phyloP scores from a whole-genome alignment of 768 basidiomycete genomes.

The Suillus tomentosus region DNA sequence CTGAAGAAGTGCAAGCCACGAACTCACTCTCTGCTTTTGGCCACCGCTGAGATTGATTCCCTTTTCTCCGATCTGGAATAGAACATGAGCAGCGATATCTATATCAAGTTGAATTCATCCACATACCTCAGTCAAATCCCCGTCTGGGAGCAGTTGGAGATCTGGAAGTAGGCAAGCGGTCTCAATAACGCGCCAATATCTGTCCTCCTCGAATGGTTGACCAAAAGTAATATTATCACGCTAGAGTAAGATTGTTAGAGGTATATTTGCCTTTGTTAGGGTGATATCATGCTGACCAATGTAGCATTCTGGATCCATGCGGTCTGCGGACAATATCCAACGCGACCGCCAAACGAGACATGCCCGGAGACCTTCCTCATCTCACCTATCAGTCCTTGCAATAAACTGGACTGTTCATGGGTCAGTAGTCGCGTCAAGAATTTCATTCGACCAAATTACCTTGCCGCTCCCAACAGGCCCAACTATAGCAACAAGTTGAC shows the following conservation, averaged over 20 bases:
- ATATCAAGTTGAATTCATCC: background rate
- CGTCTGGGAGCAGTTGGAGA: constrained; percentile 64
- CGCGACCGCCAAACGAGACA: constrained; percentile 60
- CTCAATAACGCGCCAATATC: constrained; percentile 66
- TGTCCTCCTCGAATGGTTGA: constrained; percentile 58
- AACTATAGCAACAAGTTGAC: constrained; percentile 61
- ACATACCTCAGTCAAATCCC: constrained; percentile 68
- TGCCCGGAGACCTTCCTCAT: constrained; percentile 57
- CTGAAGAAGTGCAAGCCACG: background rate
- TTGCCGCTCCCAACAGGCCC: constrained; percentile 74
- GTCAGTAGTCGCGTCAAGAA: background rate
- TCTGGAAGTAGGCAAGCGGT: constrained; percentile 63
- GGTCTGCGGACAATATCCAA: constrained; percentile 72
- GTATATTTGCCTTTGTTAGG: background rate
- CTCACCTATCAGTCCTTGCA: constrained; percentile 70
- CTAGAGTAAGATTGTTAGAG: constrained; percentile 29
- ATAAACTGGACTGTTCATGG: constrained; percentile 46
- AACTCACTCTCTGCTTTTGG: constrained; percentile 57
- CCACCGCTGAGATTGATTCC: constrained; percentile 70
- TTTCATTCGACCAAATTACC: constrained; percentile 25
- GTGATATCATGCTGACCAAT: constrained; percentile 37
- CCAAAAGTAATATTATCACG: constrained; percentile 73
- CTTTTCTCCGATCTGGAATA: constrained; percentile 64
- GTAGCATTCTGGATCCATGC: constrained; percentile 79
- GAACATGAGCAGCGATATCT: background rate